These are phyloP conservation scores for Rhizopus delemar DNA, from an alignment of 371 early-diverging fungal genomes.

Conservation along the genomic window DNA sequence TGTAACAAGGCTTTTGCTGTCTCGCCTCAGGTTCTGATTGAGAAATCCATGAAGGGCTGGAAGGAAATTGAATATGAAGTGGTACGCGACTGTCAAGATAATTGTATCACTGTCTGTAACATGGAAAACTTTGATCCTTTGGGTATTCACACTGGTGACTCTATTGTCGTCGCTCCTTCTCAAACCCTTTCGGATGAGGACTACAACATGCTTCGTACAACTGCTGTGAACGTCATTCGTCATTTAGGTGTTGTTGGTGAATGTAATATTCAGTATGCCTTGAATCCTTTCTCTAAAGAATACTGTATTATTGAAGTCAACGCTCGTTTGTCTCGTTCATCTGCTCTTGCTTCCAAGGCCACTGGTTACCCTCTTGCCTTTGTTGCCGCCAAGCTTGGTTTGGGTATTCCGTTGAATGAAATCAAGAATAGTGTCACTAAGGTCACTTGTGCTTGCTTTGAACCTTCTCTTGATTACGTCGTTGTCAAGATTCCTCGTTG, in stretches of 20 bases:
- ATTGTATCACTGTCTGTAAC: slow-evolving; percentile 97
- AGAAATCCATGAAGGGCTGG: slow-evolving; percentile 96
- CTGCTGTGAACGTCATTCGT: slow-evolving; percentile 81
- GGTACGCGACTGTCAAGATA: slow-evolving; percentile 88
- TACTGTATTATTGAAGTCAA: slow-evolving; percentile 97
- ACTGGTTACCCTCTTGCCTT: slow-evolving; percentile 97
- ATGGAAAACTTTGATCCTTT: slow-evolving; percentile 99
- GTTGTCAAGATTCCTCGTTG: slow-evolving; percentile 96
- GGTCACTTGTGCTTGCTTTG: slow-evolving; percentile 93
- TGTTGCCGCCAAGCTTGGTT: slow-evolving; percentile 95
- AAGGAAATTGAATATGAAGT: slow-evolving; percentile 98
- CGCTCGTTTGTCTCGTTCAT: slow-evolving; percentile 89
- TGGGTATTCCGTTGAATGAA: slow-evolving; percentile 88
- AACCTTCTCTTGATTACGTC: slow-evolving; percentile 91
- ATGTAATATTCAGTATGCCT: slow-evolving; percentile 97
- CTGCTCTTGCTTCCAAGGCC: slow-evolving; percentile 95
- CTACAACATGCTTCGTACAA: slow-evolving; percentile 93
- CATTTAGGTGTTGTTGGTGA: slow-evolving; percentile 95
- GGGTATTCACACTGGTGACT: slow-evolving; percentile 96
- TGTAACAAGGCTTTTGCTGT: slow-evolving; percentile 83
- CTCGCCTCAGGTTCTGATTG: slow-evolving; percentile 92
- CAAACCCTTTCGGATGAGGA: slow-evolving; percentile 94
- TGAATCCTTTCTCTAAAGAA: slow-evolving; percentile 89
- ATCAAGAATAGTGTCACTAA: slow-evolving; percentile 91
- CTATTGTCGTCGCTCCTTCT: slow-evolving; percentile 95